Base-by-base conservation (phyloP, 495 filamentous ascomycete species). In the Talaromyces borbonicus region DNA sequence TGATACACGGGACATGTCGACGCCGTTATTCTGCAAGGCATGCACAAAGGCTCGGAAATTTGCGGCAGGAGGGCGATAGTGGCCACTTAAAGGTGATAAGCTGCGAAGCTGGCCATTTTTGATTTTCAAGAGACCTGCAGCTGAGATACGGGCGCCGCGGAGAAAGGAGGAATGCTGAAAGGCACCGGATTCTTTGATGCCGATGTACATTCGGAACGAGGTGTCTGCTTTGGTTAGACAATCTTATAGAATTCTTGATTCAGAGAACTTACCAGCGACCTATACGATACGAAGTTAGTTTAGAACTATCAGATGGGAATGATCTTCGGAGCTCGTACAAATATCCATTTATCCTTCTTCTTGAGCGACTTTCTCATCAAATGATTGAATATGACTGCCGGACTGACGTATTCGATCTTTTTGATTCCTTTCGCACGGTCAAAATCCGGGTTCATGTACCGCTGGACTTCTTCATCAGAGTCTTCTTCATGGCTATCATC, bases 151-250 rank as follows among this genome's bases (percentile, higher is more conserved):
- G 14, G 74, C 73, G 11, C 90, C 90, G 37, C 87, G 83, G 2
- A 96, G 68, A 54, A 96, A 96, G 0, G 83, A 88, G 5, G 78
- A 84, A 62, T 96, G 90, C 55, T 95, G 90, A 56, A 96, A 96
- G 6, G 84, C 77, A 22, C 90, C 90, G 22, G 77, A 78, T 57
- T 85, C 80, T 54, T 96, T 95, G 62, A 96, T 92, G 35, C 87
- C 89, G 29, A 95, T 77, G 65, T 95, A 95, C 0, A 95, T 69
- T 6, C 90, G 78, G 54, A 87, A 90, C 2, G 79, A 83, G 0
- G 86, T 90, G 62, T 96, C 89, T 25, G 82, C 81, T 16, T 85
- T 55, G 49, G 15, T 11, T 45, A 46, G n/a, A 18, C 24, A 31
- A 5, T 36, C 6, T 16, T 6, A 8, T 49, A 5, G 25, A 46